Conservation (phyloP, 1,284 basidiomycete genomes). For the Sanghuangporus sanghuang region DNA sequence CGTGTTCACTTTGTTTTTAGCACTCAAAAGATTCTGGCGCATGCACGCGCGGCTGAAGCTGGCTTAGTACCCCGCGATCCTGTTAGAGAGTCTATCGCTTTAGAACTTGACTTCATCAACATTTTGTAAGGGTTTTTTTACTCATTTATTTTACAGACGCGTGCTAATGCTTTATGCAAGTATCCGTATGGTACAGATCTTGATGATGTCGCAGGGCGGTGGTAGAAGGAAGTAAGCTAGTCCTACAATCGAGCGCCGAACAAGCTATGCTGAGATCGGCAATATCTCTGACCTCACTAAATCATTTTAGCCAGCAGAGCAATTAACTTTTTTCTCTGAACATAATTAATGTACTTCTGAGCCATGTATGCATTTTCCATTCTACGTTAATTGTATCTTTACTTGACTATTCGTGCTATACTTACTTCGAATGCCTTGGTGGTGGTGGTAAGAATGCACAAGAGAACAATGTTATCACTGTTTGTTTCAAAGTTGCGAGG, state of each 20-base stretch:
- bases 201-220: slow-evolving; percentile 40
- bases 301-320: neutral
- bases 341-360: neutral
- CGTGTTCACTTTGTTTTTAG: slow-evolving; percentile 29
- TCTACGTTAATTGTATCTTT: neutral
- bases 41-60: slow-evolving; percentile 69
- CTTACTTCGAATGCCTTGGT: neutral
- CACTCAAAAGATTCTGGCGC: slow-evolving; percentile 77
- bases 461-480: neutral
- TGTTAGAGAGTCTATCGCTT: slow-evolving; percentile 71
- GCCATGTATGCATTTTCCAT: neutral
- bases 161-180: slow-evolving; percentile 32
- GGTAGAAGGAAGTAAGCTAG: slow-evolving; percentile 22
- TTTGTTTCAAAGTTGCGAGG: neutral
- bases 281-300: neutral
- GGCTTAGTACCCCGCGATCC: slow-evolving; percentile 71
- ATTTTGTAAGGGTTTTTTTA: slow-evolving; percentile 63
- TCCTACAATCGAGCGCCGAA: neutral
- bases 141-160: neutral
- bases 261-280: neutral
- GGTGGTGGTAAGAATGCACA: neutral
- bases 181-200: slow-evolving; percentile 78
- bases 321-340: neutral
- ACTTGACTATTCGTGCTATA: neutral
- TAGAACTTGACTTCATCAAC: slow-evolving; percentile 87